These are phyloP conservation scores for Saccharomyces cerevisiae DNA, from an alignment of 805 yeast genomes.

Conservation along the genomic window DNA sequence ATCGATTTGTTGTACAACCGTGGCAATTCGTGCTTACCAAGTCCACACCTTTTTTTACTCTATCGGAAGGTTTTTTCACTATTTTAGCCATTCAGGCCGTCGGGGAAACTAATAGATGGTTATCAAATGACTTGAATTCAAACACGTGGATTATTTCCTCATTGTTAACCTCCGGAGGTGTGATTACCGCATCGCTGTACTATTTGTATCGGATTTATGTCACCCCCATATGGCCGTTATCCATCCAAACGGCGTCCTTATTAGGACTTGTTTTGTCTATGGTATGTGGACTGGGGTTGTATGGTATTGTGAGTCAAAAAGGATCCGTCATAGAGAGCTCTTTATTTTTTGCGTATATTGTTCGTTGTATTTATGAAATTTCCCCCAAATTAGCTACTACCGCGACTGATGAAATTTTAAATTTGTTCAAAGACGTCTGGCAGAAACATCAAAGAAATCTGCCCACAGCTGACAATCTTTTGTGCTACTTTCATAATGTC, in stretches of 20 bases:
- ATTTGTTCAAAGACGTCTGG: constrained; percentile 33
- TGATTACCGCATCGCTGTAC: constrained; percentile 67
- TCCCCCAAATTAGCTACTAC: constrained; percentile 75
- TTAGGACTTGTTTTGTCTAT: constrained; percentile 79
- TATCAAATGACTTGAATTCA: constrained; percentile 42
- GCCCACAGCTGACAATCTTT: constrained; percentile 28
- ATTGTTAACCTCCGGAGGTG: constrained; percentile 62
- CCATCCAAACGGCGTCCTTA: constrained; percentile 67
- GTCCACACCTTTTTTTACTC: constrained; percentile 82
- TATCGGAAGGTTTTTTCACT: constrained; percentile 89
- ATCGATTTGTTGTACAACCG: constrained; percentile 39
- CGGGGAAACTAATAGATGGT: constrained; percentile 73
- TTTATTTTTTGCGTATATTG: constrained; percentile 79
- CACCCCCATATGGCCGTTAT: constrained; percentile 63
- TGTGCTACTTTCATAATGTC: constrained; percentile 23
- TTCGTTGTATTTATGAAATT: constrained; percentile 85
- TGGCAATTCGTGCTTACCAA: constrained; percentile 71
- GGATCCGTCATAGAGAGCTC: constrained; percentile 92
- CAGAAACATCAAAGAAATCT: constrained; percentile 28
- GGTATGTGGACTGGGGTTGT: constrained; percentile 64
- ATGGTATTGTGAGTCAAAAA: constrained; percentile 72
- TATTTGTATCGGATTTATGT: constrained; percentile 78
- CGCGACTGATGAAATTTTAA: constrained; percentile 37
- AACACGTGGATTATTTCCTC: constrained; percentile 76
- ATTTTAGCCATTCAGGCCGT: constrained; percentile 84